Conservation (phyloP, 208 protist genomes). For the Wallacemonas sp. region DNA sequence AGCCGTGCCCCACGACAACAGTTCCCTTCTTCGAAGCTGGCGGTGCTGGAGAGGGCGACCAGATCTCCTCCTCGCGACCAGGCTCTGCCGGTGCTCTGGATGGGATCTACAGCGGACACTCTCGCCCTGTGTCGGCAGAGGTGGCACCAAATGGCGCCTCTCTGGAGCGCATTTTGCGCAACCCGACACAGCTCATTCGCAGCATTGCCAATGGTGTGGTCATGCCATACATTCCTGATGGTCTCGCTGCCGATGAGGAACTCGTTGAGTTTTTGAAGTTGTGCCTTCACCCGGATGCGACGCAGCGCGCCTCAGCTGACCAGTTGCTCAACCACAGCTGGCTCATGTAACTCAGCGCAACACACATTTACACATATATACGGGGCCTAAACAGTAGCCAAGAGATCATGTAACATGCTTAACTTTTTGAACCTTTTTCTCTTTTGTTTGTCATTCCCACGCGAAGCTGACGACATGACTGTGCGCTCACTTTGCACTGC, state of each 20-base stretch:
- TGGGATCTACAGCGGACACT: not conserved
- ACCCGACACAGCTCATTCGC: conserved; percentile 30
- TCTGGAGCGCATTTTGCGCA: conserved; percentile 32
- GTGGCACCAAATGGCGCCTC: not conserved
- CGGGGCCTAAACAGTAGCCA: too few relatives aligned
- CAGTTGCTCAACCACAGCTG: conserved; percentile 52
- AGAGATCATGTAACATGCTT: too few relatives aligned
- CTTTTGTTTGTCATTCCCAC: not conserved
- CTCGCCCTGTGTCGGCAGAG: not conserved
- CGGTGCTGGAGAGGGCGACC: too few relatives aligned
- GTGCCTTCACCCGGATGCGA: conserved; percentile 44
- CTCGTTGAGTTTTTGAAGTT: conserved; percentile 35
- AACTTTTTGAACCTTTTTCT: conserved; percentile 2
- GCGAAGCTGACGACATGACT: too few relatives aligned
- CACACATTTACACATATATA: not conserved
- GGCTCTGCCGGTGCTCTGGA: not conserved
- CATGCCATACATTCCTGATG: conserved; percentile 37
- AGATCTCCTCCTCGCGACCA: not conserved
- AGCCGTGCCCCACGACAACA: not conserved
- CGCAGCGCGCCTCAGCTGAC: conserved; percentile 30
- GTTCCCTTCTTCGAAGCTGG: not conserved
- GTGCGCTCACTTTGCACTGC: too few relatives aligned
- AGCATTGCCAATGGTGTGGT: conserved; percentile 36
- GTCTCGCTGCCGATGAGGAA: conserved; percentile 32
- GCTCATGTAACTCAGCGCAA: conserved; percentile 30